Percentiles rank a stretch among this genome's conserved stretches.
Evolutionary conservation across 306 rosid genomes (phyloP).

Genomic region (Fagus crenata): DNA sequence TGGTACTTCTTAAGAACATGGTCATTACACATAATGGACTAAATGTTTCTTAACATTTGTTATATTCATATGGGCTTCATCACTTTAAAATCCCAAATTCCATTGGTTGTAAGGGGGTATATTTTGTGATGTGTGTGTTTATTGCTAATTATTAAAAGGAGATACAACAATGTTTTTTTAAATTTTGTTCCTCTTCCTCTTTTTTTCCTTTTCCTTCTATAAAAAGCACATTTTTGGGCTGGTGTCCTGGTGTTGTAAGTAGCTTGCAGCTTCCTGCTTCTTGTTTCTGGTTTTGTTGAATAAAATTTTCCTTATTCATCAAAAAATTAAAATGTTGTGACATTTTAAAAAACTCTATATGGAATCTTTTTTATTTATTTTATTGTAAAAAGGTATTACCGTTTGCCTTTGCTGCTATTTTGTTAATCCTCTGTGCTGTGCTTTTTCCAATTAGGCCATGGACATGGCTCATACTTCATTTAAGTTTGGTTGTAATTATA

Average conservation of each 20-base stretch:
- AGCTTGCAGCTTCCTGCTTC: too few species aligned
- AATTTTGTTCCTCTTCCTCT: background rate
- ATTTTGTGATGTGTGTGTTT: background rate
- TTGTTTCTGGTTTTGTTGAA: too few species aligned
- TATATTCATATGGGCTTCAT: slow-evolving; percentile 15
- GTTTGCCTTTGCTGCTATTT: background rate
- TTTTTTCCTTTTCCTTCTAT: background rate
- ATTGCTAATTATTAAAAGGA: background rate
- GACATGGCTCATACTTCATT: background rate
- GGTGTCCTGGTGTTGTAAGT: too few species aligned
- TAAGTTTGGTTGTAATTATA: background rate
- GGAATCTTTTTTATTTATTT: too few species aligned
- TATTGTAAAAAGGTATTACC: background rate
- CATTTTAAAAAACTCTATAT: too few species aligned
- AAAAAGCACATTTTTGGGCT: too few species aligned
- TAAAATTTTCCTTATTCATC: too few species aligned
- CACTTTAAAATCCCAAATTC: background rate
- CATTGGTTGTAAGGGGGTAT: background rate
- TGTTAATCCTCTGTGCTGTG: slow-evolving; percentile 3
- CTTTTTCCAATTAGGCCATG: background rate
- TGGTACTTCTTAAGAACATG: slow-evolving; percentile 46
- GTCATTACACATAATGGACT: slow-evolving; percentile 1
- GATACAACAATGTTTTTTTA: background rate
- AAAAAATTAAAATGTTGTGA: too few species aligned
- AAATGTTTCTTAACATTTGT: slow-evolving; percentile 4